Evolutionary conservation across 805 yeast genomes (phyloP), one percentile per base, ranked within the genome.

Genomic region (Pichia nakasei): DNA sequence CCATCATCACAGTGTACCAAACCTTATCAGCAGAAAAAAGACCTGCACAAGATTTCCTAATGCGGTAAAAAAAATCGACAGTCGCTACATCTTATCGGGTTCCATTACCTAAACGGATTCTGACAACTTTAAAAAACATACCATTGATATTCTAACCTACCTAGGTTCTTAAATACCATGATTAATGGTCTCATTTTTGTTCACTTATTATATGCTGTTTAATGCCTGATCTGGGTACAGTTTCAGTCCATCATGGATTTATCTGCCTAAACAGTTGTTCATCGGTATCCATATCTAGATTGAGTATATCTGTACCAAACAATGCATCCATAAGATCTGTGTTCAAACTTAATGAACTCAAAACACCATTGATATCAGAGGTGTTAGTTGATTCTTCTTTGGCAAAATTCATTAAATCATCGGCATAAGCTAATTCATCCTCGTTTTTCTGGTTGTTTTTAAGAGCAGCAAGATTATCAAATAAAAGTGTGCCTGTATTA

Each of bases 241-340:
- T 24, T 24, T 24, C 27, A 24, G 4, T 24, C 2, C 27, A 24
- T 24, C 9, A 4, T 11, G 1, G 9, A n/a, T n/a, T n/a, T n/a
- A n/a, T 24, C 4, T 24, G 12, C 27, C 9, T 24, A 8, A 29
- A 29, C 6, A 29, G 32, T 9, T 29, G 32, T 29, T 29, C 20
- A 12, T 39, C 20, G 15, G 27, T 20, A 27, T 19, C 32, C 9
- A 27, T 22, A 27, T 37, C 47, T 11, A 37, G 8, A n/a, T 37
- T 44, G 24, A 53, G 35, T 35, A 56, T 31, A 22, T 57, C 65
- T 11, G 55, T 52, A 18, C 64, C 64, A 48, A 60, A 60, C 5
- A 60, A 29, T 2, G 57, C 59, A 42, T 60, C 64, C 59, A 60
- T 60, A 21, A 60, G 42, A 27, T 60, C 65, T 3, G 63, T 58